phyloP scores from a whole-genome alignment of 2,329 filamentous ascomycete species.

The Myriangium duriaei region DNA sequence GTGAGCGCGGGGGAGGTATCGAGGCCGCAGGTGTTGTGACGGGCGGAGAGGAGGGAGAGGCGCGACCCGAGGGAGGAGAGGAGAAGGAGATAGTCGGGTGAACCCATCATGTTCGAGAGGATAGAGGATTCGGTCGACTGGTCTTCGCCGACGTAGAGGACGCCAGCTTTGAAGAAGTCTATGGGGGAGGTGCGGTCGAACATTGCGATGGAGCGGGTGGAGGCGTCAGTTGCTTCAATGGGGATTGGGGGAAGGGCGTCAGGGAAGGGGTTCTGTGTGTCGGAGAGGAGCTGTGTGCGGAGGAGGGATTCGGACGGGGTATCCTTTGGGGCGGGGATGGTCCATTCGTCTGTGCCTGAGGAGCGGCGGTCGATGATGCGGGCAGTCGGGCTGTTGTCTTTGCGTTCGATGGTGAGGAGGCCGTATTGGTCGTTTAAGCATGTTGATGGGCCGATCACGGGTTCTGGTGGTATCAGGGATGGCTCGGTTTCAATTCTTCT shows the following conservation, averaged over 20 bases:
- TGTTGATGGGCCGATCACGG: slow-evolving; percentile 4
- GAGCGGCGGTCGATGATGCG: slow-evolving; percentile 12
- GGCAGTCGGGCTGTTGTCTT: slow-evolving; percentile 2
- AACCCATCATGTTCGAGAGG: slow-evolving; percentile 73
- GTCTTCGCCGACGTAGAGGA: slow-evolving; percentile 82
- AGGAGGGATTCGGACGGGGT: slow-evolving; percentile 51
- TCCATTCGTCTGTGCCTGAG: slow-evolving; percentile 12
- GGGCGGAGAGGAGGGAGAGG: slow-evolving; percentile 66
- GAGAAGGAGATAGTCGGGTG: slow-evolving; percentile 77
- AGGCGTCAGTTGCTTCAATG: slow-evolving; percentile 19
- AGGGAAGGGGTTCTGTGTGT: slow-evolving; percentile 10
- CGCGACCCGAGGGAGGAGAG: slow-evolving; percentile 70
- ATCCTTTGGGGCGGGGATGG: slow-evolving; percentile 2
- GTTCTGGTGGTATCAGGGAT: slow-evolving; percentile 2
- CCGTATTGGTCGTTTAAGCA: slow-evolving; percentile 11
- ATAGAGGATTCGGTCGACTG: slow-evolving; percentile 77
- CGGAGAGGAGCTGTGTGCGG: slow-evolving; percentile 6
- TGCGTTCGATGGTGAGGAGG: slow-evolving; percentile 11
- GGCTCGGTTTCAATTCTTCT: slow-evolving; percentile 6
- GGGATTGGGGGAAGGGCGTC: slow-evolving; percentile 4
- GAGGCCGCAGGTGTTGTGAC: slow-evolving; percentile 85
- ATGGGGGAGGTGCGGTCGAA: slow-evolving; percentile 85
- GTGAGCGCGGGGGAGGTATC: slow-evolving; percentile 57
- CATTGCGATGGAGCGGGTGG: slow-evolving; percentile 58
- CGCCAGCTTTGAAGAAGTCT: slow-evolving; percentile 88